Percentiles rank a stretch among this genome's conserved stretches.
phyloP scores from a whole-genome alignment of 148 eudicot species.

The Oxyria digyna region DNA sequence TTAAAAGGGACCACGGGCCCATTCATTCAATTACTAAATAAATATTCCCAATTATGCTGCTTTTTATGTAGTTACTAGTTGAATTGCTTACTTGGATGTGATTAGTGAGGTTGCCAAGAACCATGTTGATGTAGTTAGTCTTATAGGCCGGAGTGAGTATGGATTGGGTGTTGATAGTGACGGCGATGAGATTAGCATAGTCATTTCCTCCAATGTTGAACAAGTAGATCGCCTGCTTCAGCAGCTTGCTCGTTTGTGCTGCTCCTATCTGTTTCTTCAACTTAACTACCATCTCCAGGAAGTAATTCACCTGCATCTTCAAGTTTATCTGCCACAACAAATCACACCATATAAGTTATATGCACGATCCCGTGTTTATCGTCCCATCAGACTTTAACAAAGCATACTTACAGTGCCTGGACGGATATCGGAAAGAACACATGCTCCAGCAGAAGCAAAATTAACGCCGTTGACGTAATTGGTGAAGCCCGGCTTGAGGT shows the following conservation, averaged over 20 bases:
- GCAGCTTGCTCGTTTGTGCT: slow-evolving; percentile 12
- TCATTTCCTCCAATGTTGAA: slow-evolving; percentile 32
- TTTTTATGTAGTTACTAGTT: too few relatives aligned
- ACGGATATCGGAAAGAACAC: slow-evolving; percentile 32
- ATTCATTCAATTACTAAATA: too few relatives aligned
- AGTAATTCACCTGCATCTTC: slow-evolving; percentile 24
- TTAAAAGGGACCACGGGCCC: too few relatives aligned
- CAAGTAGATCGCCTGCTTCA: slow-evolving; percentile 22
- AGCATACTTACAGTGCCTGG: slow-evolving; percentile 23
- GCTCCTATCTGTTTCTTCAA: slow-evolving; percentile 19
- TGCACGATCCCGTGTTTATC: too few relatives aligned
- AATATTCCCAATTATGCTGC: too few relatives aligned
- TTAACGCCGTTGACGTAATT: slow-evolving; percentile 24
- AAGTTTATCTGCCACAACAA: slow-evolving; percentile 18
- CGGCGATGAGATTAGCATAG: slow-evolving; percentile 14
- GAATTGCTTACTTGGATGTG: slow-evolving; percentile 14
- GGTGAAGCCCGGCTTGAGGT: slow-evolving; percentile 19
- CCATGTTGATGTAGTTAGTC: slow-evolving; percentile 14
- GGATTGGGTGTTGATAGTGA: slow-evolving; percentile 3
- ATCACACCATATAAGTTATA: too few relatives aligned
- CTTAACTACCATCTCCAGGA: slow-evolving; percentile 13
- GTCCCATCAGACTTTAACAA: too few relatives aligned
- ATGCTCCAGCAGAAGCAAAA: slow-evolving; percentile 55
- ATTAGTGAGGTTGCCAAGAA: slow-evolving; percentile 27
- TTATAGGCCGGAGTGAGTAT: slow-evolving; percentile 8